Percentiles rank a stretch among this genome's conserved stretches.
Evolutionary conservation across 73 alveolate genomes (phyloP).

Genomic region (Symbiodinium natans): DNA sequence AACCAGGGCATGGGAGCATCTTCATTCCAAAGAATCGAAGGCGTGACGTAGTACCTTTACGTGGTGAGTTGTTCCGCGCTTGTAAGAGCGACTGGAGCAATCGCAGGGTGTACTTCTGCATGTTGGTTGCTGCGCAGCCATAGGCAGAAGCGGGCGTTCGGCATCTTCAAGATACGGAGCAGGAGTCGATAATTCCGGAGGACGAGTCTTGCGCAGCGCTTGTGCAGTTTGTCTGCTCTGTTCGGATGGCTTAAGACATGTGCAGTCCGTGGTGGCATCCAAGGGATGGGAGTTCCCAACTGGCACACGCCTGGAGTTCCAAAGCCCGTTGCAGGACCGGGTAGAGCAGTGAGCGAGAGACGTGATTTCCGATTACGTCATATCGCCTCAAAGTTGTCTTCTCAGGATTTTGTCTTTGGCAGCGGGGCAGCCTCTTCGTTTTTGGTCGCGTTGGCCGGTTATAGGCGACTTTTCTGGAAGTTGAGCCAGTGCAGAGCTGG

Average conservation of each 20-base stretch:
- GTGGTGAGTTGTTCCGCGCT: no score
- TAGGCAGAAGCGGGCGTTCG: constrained; percentile 6
- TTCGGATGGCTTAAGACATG: background rate
- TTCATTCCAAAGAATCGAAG: no score
- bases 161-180: constrained; percentile 25
- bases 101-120: no score
- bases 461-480: background rate
- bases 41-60: no score
- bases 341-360: no score
- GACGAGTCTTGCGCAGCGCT: background rate
- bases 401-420: constrained; percentile 35
- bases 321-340: constrained; percentile 26
- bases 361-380: no score
- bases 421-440: constrained; percentile 52
- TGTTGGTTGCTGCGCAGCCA: no score
- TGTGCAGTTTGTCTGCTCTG: background rate
- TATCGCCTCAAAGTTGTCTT: no score
- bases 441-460: constrained; percentile 49
- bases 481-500: no score
- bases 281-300: constrained; percentile 76
- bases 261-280: background rate
- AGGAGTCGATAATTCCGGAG: constrained; percentile 37
- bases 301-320: constrained; percentile 60
- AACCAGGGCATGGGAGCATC: background rate
- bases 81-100: no score